Evolutionary conservation across 208 protist genomes (phyloP).

Genomic region (Acanthamoeba healyi): DNA sequence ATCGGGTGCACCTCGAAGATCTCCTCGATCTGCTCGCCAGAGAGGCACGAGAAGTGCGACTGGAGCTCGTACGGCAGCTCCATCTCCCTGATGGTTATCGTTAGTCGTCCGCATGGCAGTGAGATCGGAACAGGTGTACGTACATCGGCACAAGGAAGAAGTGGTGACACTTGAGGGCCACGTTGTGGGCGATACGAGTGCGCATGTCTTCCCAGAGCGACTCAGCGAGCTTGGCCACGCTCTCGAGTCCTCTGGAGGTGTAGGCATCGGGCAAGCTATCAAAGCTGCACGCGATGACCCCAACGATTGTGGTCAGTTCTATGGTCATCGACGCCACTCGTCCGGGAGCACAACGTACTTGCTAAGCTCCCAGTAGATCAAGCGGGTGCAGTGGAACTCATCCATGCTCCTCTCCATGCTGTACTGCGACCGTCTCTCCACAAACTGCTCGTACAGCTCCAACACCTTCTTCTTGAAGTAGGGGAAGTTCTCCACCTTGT

Average conservation of each 20-base stretch:
- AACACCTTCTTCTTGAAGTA: conserved; percentile 63
- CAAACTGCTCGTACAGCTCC: conserved; percentile 69
- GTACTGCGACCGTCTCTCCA: not conserved
- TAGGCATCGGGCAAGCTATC: conserved; percentile 46
- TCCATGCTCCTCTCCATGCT: conserved; percentile 82
- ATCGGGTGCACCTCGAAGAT: conserved; percentile 84
- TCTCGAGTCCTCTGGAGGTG: conserved; percentile 76
- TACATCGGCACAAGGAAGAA: conserved; percentile 89
- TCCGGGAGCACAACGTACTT: conserved; percentile 58
- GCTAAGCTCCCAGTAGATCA: conserved; percentile 84
- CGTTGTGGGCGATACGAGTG: conserved; percentile 84
- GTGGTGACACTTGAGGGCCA: conserved; percentile 86
- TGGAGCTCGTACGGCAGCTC: conserved; percentile 84
- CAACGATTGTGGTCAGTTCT: not conserved
- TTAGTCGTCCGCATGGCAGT: not conserved
- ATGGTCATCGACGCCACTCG: too few species aligned
- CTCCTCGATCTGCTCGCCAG: conserved; percentile 81
- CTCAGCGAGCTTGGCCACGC: conserved; percentile 79
- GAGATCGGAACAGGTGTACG: not conserved
- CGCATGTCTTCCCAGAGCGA: conserved; percentile 81
- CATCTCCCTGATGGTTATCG: conserved; percentile 67
- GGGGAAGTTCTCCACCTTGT: conserved; percentile 35
- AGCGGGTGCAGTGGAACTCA: conserved; percentile 85
- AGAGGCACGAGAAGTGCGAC: conserved; percentile 77
- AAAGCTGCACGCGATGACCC: not conserved